A percentile compares a stretch with the other conserved stretches of the same genome.
Evolutionary conservation across 164 flowering plant genomes (phyloP).

Genomic region (Nelumbo lutea): DNA sequence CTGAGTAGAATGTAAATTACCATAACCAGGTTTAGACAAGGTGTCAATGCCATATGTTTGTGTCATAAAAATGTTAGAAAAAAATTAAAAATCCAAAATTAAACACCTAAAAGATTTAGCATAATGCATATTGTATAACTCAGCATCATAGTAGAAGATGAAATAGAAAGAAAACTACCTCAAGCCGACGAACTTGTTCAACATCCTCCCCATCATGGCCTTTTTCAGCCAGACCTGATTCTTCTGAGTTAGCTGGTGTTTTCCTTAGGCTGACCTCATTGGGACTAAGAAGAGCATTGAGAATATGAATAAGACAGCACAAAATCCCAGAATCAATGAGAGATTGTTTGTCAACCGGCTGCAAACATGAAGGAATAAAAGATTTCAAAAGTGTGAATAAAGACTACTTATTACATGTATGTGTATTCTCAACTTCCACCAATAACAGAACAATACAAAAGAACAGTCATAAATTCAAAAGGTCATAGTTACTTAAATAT

Average conservation of each 20-base stretch:
- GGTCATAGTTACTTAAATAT: no score
- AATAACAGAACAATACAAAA: no score
- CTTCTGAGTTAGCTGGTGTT: slow-evolving; percentile 24
- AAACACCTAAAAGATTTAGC: neutral
- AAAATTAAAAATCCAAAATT: no score
- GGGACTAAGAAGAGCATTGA: slow-evolving; percentile 72
- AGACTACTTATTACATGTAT: no score
- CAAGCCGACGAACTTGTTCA: slow-evolving; percentile 55
- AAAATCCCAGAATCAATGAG: slow-evolving; percentile 96
- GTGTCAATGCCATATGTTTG: neutral
- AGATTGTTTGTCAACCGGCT: slow-evolving; percentile 96
- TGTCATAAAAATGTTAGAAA: neutral
- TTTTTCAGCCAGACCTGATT: slow-evolving; percentile 15
- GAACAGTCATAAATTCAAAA: no score
- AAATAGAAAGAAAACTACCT: slow-evolving; percentile 42
- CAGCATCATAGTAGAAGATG: neutral
- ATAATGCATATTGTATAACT: neutral
- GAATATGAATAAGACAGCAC: slow-evolving; percentile 88
- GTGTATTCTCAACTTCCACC: no score
- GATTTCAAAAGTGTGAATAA: neutral
- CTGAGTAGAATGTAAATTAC: neutral
- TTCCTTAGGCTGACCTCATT: slow-evolving; percentile 30
- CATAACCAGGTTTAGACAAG: neutral
- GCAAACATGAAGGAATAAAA: slow-evolving; percentile 18
- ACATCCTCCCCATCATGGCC: slow-evolving; percentile 25